Base-by-base conservation (phyloP, 352 stramenopile genomes). In the Pythium insidiosum region DNA sequence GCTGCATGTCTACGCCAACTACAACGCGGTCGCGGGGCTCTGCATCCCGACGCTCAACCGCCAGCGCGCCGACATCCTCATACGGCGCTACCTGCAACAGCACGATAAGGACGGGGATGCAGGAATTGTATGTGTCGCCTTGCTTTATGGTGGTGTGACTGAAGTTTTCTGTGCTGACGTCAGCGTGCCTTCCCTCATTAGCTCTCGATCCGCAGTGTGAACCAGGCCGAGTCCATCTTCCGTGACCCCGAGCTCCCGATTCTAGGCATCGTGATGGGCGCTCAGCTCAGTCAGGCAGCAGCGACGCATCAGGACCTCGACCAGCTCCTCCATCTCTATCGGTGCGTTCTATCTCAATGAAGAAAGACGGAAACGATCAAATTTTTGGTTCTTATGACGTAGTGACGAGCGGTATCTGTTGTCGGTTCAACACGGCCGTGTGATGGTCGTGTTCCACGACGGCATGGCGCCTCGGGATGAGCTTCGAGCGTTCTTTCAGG, bases 1-100 rank as follows among this genome's bases (percentile, higher is more conserved):
- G 11, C 48, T 98, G 15, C 95, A 98, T 68, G 84, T 98, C 20
- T 92, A 84, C 57, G 88, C 90, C 25, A 98, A 98, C 58, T 98
- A 95, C 68, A 65, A 91, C 34, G 73, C 70, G 22, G 88, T 97
- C n/a, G 79, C 74, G 47, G 68, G 76, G 12, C 67, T 98, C 19
- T 84, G 75, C 42, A 82, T 98, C 24, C 64, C 68, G 34, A 96
- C 87, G 11, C 61, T 98, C 28, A 98, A 98, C 44, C 58, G 58
- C 29, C 61, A 67, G 28, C 73, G 76, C 15, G 73, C 66, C 0
- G 31, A 68, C 13, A 59, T 89, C n/a, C 46, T 84, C 6, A 73
- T 87, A 19, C 58, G 78, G 29, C 56, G 63, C 0, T 89, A 79
- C 51, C 47, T 79, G 12, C 13, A 49, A n/a, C 29, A 29, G 18